Evolutionary conservation across 1,284 basidiomycete species (phyloP).

Genomic region (Trichosporon asahii): DNA sequence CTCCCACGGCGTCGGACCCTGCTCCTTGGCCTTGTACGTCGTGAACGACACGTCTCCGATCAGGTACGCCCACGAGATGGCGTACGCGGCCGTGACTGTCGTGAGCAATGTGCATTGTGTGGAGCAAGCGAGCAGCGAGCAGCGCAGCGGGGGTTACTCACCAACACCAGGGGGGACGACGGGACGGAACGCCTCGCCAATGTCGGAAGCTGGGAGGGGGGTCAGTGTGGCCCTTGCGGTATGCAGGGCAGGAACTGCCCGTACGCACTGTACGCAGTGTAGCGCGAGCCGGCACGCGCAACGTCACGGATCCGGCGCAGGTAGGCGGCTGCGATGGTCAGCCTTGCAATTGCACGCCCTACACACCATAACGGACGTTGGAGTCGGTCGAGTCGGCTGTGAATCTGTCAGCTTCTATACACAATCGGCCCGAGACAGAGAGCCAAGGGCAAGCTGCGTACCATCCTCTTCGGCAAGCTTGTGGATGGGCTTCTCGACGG

Average conservation of each 20-base stretch:
- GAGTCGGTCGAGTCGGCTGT: conserved; percentile 50
- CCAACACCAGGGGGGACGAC: conserved; percentile 71
- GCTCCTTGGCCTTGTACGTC: conserved; percentile 75
- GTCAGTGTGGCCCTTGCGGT: conserved; percentile 21
- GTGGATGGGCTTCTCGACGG: conserved; percentile 8
- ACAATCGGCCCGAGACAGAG: neutral
- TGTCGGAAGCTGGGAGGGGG: conserved; percentile 65
- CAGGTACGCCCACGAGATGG: conserved; percentile 74
- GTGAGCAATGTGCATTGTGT: no score
- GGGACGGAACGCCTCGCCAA: conserved; percentile 89
- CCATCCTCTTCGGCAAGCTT: conserved; percentile 13
- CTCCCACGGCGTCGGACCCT: conserved; percentile 69
- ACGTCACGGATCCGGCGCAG: conserved; percentile 73
- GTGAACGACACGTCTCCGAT: conserved; percentile 84
- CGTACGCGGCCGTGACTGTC: conserved; percentile 62
- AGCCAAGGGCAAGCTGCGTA: neutral
- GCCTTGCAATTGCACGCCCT: neutral
- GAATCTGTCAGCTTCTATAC: neutral
- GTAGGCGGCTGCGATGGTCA: conserved; percentile 64
- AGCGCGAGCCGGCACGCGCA: conserved; percentile 67
- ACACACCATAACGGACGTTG: conserved; percentile 49
- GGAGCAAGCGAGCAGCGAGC: no score
- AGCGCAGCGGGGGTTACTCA: conserved; percentile 26
- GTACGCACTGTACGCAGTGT: conserved; percentile 70
- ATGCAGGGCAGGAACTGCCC: conserved; percentile 20